Percentiles rank a stretch among this genome's conserved stretches.
These are phyloP conservation scores for Verruconis gallopava DNA, from an alignment of 2,329 filamentous ascomycete species.

Conservation along the genomic window DNA sequence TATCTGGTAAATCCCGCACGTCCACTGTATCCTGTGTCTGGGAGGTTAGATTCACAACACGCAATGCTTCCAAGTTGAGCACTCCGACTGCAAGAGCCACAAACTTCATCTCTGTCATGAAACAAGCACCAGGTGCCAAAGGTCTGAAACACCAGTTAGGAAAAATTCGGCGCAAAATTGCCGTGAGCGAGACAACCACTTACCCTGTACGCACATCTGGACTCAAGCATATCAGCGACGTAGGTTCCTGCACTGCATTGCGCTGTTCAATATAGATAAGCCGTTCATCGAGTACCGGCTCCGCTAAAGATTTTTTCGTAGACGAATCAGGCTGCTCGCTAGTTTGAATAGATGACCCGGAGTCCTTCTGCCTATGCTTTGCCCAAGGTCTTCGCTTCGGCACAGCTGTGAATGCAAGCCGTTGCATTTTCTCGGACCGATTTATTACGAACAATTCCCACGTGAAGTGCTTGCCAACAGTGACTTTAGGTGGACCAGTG, in stretches of 20 bases:
- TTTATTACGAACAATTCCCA: slow-evolving; percentile 71
- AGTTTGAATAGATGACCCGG: background rate
- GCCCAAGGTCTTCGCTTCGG: slow-evolving; percentile 40
- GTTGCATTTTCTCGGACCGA: slow-evolving; percentile 47
- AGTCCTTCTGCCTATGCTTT: slow-evolving; percentile 2
- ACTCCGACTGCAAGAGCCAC: slow-evolving; percentile 54
- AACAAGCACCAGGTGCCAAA: slow-evolving; percentile 57
- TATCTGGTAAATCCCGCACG: slow-evolving; percentile 58
- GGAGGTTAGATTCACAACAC: slow-evolving; percentile 59
- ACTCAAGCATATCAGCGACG: slow-evolving; percentile 61
- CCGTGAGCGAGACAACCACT: slow-evolving; percentile 16
- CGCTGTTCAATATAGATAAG: slow-evolving; percentile 59
- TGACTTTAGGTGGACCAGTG: slow-evolving; percentile 46
- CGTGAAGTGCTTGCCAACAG: slow-evolving; percentile 52
- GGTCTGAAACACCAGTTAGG: slow-evolving; percentile 33
- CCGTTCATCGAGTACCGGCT: slow-evolving; percentile 59
- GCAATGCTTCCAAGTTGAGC: slow-evolving; percentile 56
- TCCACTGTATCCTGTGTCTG: slow-evolving; percentile 68
- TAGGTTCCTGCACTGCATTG: slow-evolving; percentile 47
- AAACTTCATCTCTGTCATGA: slow-evolving; percentile 60
- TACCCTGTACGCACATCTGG: slow-evolving; percentile 61
- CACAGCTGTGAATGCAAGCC: slow-evolving; percentile 56
- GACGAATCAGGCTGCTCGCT: too few relatives aligned
- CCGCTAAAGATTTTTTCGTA: slow-evolving; percentile 36
- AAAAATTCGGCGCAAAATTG: background rate